These are phyloP conservation scores for Delphinella strobiligena DNA, from an alignment of 2,329 filamentous ascomycete genomes.

Conservation along the genomic window DNA sequence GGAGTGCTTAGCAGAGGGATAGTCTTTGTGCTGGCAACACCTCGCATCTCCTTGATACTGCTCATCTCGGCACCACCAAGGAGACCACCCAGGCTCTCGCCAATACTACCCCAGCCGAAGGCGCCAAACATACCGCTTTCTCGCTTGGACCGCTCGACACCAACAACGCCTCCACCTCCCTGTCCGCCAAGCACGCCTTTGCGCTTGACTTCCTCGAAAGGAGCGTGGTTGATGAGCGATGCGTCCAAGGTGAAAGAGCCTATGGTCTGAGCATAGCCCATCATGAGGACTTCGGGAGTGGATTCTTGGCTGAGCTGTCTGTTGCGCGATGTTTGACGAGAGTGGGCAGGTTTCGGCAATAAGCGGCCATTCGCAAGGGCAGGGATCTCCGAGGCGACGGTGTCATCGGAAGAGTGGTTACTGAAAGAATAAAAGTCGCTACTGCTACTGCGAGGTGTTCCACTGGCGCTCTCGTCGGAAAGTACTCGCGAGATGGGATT, in stretches of 20 bases:
- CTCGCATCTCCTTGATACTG: slow-evolving; percentile 91
- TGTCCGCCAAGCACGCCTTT: slow-evolving; percentile 84
- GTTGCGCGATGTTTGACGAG: slow-evolving; percentile 21
- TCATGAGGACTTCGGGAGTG: slow-evolving; percentile 75
- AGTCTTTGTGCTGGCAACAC: slow-evolving; percentile 70
- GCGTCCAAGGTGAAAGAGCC: slow-evolving; percentile 88
- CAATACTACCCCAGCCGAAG: slow-evolving; percentile 79
- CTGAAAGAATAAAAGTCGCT: slow-evolving; percentile 91
- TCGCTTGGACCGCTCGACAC: slow-evolving; percentile 59
- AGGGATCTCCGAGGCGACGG: slow-evolving; percentile 62
- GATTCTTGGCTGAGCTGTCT: slow-evolving; percentile 32
- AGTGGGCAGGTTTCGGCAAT: slow-evolving; percentile 34
- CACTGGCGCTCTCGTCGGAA: slow-evolving; percentile 62
- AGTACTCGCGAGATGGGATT: slow-evolving; percentile 56
- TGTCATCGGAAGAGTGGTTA: slow-evolving; percentile 92
- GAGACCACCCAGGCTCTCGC: slow-evolving; percentile 76
- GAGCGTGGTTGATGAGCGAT: slow-evolving; percentile 74
- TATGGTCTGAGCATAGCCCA: slow-evolving; percentile 92
- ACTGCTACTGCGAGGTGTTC: slow-evolving; percentile 76
- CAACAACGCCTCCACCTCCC: slow-evolving; percentile 69
- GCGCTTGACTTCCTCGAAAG: slow-evolving; percentile 91
- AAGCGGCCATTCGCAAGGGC: slow-evolving; percentile 37
- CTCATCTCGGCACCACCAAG: slow-evolving; percentile 80
- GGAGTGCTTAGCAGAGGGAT: slow-evolving; percentile 89
- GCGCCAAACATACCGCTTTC: slow-evolving; percentile 70